Evolutionary conservation across 2,329 filamentous ascomycete genomes (phyloP).

Genomic region (Fusarium foetens): DNA sequence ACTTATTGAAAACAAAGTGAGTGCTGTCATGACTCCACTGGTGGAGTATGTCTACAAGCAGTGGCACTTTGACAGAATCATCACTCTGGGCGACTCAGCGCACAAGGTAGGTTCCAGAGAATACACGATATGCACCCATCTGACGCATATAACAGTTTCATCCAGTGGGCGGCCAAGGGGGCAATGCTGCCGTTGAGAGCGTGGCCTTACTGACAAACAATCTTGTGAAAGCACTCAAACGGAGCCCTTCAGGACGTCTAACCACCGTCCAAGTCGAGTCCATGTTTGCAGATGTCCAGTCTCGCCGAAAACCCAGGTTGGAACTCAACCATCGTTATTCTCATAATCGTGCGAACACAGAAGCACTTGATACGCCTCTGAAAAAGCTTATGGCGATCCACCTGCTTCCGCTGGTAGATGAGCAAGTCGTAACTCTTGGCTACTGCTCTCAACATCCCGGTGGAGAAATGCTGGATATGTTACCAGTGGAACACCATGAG

Average conservation of each 20-base stretch:
- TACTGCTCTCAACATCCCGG: neutral
- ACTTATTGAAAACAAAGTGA: neutral
- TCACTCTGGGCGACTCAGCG: neutral
- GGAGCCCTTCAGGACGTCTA: neutral
- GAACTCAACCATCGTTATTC: neutral
- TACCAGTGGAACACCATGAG: neutral
- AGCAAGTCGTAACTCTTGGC: neutral
- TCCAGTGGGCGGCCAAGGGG: neutral
- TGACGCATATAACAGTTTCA: neutral
- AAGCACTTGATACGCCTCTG: neutral
- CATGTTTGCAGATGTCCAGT: neutral
- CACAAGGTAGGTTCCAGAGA: neutral
- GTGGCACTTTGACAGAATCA: neutral
- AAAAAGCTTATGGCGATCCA: neutral
- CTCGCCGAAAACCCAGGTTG: neutral
- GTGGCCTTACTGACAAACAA: neutral
- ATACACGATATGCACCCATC: rapidly evolving
- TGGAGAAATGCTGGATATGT: neutral
- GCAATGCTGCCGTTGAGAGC: conserved; percentile 2
- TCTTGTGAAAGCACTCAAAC: neutral
- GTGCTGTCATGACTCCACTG: neutral
- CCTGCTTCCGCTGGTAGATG: neutral
- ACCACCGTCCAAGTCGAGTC: neutral
- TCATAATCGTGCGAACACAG: neutral
- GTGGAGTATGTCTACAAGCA: conserved; percentile 1